Conservation (phyloP, 176 grass and related monocot genomes). For the Oropetium thomaeum region DNA sequence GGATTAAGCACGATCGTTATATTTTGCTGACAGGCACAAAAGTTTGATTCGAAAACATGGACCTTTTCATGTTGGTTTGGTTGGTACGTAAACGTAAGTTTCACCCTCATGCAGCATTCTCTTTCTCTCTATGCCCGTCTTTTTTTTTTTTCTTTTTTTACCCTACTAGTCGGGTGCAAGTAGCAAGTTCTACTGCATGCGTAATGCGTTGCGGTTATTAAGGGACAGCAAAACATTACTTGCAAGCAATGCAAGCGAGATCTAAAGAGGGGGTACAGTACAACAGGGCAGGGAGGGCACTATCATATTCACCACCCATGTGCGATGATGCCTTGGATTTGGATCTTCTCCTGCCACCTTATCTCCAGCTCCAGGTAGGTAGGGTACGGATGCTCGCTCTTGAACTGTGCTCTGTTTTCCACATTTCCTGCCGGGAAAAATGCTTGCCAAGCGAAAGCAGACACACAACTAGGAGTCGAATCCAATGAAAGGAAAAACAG, state of each 20-base stretch:
- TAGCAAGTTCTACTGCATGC: no score
- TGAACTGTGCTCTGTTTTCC: not conserved
- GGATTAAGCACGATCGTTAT: not conserved
- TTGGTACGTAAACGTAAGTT: no score
- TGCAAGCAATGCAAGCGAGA: constrained; percentile 20
- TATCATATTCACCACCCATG: constrained; percentile 1
- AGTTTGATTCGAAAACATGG: not conserved
- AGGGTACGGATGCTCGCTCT: not conserved
- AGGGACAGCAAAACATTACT: constrained; percentile 19
- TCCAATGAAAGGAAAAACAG: not conserved
- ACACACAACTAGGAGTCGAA: no score
- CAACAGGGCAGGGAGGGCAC: no score
- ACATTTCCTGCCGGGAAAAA: not conserved
- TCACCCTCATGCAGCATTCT: not conserved
- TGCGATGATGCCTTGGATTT: constrained; percentile 8
- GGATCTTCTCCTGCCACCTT: not conserved
- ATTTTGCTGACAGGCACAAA: not conserved
- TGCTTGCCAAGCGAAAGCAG: constrained; percentile 13
- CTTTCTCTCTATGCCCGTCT: not conserved
- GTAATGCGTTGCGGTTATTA: not conserved
- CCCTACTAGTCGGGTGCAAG: not conserved
- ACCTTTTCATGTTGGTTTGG: not conserved
- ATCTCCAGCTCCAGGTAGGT: not conserved
- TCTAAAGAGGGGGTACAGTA: not conserved
- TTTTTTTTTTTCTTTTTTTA: not conserved